A percentile compares a stretch with the other conserved stretches of the same genome.
These are phyloP conservation scores for Alternaria atra DNA, from an alignment of 2,329 filamentous ascomycete species.

Conservation along the genomic window DNA sequence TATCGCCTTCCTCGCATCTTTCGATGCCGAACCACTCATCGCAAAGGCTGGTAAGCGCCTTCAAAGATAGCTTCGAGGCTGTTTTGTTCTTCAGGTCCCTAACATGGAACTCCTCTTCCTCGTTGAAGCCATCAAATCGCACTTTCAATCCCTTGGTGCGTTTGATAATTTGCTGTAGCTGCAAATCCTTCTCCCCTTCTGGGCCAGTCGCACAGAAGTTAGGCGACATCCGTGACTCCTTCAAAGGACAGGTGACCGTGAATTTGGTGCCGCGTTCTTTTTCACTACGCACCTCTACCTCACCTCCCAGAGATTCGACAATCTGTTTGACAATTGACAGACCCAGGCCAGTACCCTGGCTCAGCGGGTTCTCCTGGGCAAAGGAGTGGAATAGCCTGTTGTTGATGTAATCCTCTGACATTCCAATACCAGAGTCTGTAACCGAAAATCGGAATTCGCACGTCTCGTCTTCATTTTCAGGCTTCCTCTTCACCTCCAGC, in stretches of 20 bases:
- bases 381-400: slow-evolving; percentile 51
- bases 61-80: slow-evolving; percentile 39
- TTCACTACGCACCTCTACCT: slow-evolving; percentile 48
- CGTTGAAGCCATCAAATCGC: slow-evolving; percentile 47
- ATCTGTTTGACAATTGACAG: slow-evolving; percentile 53
- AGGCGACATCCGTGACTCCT: slow-evolving; percentile 43
- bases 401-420: slow-evolving; percentile 52
- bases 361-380: slow-evolving; percentile 51
- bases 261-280: slow-evolving; percentile 50
- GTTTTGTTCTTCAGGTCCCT: slow-evolving; percentile 45
- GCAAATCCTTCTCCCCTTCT: slow-evolving; percentile 34
- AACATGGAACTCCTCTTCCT: slow-evolving; percentile 43
- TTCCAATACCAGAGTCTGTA: slow-evolving; percentile 52
- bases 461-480: slow-evolving; percentile 30
- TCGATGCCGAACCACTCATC: slow-evolving; percentile 50
- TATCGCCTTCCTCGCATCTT: slow-evolving; percentile 24
- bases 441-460: slow-evolving; percentile 46
- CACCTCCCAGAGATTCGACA: slow-evolving; percentile 48
- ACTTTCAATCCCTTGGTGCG: slow-evolving; percentile 44
- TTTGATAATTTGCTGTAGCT: slow-evolving; percentile 34
- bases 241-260: slow-evolving; percentile 47
- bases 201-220: slow-evolving; percentile 30
- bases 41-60: slow-evolving; percentile 45
- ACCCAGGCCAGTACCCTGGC: slow-evolving; percentile 52
- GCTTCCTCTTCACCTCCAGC: slow-evolving; percentile 41